Evolutionary conservation across 2,329 filamentous ascomycete genomes (phyloP).

Genomic region (Calonectria naviculata): DNA sequence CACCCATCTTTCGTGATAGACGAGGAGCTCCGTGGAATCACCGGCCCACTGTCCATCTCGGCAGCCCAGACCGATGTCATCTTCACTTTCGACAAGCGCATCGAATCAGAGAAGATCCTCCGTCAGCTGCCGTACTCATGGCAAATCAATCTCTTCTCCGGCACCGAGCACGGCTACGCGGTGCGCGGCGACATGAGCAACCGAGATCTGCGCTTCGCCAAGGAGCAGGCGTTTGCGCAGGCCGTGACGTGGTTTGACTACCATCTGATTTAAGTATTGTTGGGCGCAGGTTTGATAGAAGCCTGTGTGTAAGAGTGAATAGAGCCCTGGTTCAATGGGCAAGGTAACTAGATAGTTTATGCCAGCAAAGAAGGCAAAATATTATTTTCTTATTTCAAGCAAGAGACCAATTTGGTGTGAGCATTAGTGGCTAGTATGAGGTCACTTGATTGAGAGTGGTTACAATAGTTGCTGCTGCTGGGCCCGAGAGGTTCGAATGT

Average conservation of each 20-base stretch:
- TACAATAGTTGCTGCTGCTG: too few species aligned
- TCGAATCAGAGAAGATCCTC: slow-evolving; percentile 70
- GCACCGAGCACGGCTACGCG: slow-evolving; percentile 79
- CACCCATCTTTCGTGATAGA: slow-evolving; percentile 72
- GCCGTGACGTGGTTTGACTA: slow-evolving; percentile 81
- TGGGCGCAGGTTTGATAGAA: too few species aligned
- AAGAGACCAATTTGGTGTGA: too few species aligned
- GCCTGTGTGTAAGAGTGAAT: too few species aligned
- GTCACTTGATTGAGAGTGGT: too few species aligned
- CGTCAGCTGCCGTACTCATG: slow-evolving; percentile 64
- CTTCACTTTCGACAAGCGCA: slow-evolving; percentile 68
- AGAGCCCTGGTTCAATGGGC: background rate
- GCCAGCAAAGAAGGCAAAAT: background rate
- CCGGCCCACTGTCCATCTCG: slow-evolving; percentile 75
- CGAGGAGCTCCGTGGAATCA: slow-evolving; percentile 72
- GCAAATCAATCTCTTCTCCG: slow-evolving; percentile 77
- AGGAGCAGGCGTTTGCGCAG: slow-evolving; percentile 83
- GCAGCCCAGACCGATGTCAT: slow-evolving; percentile 72
- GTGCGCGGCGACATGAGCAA: slow-evolving; percentile 71
- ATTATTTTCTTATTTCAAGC: background rate
- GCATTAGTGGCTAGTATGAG: too few species aligned
- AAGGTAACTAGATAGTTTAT: background rate
- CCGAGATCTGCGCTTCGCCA: slow-evolving; percentile 71
- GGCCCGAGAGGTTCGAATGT: too few species aligned
- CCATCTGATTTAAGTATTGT: slow-evolving; percentile 36